Evolutionary conservation across 2,329 filamentous ascomycete genomes (phyloP).

Genomic region (Penicillium sp.): DNA sequence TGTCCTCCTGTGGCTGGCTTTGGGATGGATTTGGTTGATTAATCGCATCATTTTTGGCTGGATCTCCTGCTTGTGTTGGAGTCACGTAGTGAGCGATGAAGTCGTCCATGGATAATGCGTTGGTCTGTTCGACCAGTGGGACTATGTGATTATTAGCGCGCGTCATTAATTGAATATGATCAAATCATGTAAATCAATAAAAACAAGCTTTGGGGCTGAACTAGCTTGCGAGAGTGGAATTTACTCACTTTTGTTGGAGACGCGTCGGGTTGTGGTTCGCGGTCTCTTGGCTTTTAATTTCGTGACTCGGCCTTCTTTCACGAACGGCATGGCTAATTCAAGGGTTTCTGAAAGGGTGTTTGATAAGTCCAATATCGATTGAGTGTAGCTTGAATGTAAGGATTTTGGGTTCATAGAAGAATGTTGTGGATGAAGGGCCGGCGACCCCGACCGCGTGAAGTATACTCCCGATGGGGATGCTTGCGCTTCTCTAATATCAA

Average conservation of each 20-base stretch:
- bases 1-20: constrained; percentile 2
- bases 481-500: background rate
- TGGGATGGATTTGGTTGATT: background rate
- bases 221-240: background rate
- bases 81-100: constrained; percentile 41
- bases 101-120: constrained; percentile 39
- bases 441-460: background rate
- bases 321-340: constrained; percentile 5
- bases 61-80: constrained; percentile 14
- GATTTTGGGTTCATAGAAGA: background rate
- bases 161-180: background rate
- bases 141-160: constrained; percentile 19
- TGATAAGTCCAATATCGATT: background rate
- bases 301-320: constrained; percentile 26
- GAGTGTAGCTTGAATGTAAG: background rate
- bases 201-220: background rate
- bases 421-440: background rate
- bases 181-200: background rate
- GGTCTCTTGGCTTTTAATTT: constrained; percentile 21
- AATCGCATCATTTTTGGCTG: constrained; percentile 7
- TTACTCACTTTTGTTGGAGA: constrained; percentile 20
- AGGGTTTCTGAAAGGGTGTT: background rate
- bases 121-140: constrained; percentile 44
- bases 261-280: constrained; percentile 17
- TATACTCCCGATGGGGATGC: background rate